Evolutionary conservation across 345 rosid genomes (phyloP), one percentile per base, ranked within the genome.

Genomic region (Passiflora organensis): DNA sequence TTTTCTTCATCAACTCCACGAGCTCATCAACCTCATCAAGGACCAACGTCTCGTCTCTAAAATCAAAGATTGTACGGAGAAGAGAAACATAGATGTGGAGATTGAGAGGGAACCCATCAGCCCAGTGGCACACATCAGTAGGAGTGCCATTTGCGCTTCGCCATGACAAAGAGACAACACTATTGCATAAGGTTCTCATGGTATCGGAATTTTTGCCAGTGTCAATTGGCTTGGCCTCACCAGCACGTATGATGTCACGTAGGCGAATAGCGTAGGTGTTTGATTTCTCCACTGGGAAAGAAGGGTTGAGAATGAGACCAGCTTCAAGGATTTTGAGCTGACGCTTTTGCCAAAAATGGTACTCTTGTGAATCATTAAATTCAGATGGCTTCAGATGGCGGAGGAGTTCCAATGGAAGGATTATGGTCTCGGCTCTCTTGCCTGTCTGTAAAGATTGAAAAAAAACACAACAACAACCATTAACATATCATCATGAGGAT

Each of bases 21-120:
- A 91, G 86, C 70, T 88, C 95, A 37, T 91, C 99, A 5, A 91
- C 84, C 79, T 89, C 99, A 16, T 91, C 95, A 0, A 88, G 85
- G 47, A 91, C 96, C 23, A 77, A 58, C 0, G 89, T 91, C 72
- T 88, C 96, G 4, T 91, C 95, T 63, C 87, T 67, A 11, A 77
- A 57, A 48, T 91, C 95, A 36, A 88, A 91, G 46, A 86, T 72
- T 9, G 96, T 73, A 39, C 77, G 86, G 20, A 91, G 82, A 39
- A 91, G 72, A 0, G 81, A 62, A 13, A 69, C 63, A 47, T 91
- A 89, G 5, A 89, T 65, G 73, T 82, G 84, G 4, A 91, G 61
- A 57, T 86, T 91, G 54, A 91, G 76, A 19, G 99, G 98, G 63
- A 68, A 91, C 3, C 96, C 96, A 36, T 91, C 95, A 1, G 95